Percentiles rank a stretch among this genome's conserved stretches.
These are phyloP conservation scores for Fusarium austroafricanum DNA, from an alignment of 2,329 filamentous ascomycete genomes.

Conservation along the genomic window DNA sequence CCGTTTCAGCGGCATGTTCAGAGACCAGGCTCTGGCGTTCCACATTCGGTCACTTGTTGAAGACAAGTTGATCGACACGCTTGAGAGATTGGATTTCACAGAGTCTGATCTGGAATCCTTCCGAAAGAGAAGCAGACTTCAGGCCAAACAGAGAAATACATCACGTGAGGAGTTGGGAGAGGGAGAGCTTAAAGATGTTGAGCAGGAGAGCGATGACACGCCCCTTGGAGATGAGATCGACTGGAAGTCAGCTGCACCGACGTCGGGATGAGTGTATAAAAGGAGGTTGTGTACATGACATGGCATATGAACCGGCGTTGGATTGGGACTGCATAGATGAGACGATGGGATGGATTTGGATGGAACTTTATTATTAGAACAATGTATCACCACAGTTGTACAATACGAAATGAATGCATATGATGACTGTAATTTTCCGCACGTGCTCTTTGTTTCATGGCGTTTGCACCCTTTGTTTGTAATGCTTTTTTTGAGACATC, in stretches of 20 bases:
- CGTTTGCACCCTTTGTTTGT: background rate
- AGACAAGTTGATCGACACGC: constrained; percentile 68
- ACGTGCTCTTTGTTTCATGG: constrained; percentile 11
- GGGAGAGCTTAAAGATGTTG: constrained; percentile 23
- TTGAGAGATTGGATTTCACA: constrained; percentile 63
- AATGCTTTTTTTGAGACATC: background rate
- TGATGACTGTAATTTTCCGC: background rate
- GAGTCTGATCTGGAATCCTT: constrained; percentile 49
- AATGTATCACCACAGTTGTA: constrained; percentile 35
- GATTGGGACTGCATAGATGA: constrained; percentile 10
- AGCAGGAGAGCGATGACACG: constrained; percentile 35
- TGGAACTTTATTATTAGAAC: constrained; percentile 33
- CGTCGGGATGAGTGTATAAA: constrained; percentile 20
- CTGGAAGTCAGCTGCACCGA: constrained; percentile 12
- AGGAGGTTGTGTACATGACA: constrained; percentile 1
- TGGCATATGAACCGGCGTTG: constrained; percentile 29
- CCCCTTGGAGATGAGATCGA: constrained; percentile 26
- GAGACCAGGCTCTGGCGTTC: constrained; percentile 78
- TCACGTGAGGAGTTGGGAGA: constrained; percentile 27
- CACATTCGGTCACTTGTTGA: constrained; percentile 84
- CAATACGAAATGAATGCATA: background rate
- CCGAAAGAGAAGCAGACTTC: constrained; percentile 40
- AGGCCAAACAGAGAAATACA: constrained; percentile 33
- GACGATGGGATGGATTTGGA: constrained; percentile 5
- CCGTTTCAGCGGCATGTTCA: constrained; percentile 84